phyloP scores from a whole-genome alignment of 2,329 filamentous ascomycete genomes.

The Penicillium sp. region DNA sequence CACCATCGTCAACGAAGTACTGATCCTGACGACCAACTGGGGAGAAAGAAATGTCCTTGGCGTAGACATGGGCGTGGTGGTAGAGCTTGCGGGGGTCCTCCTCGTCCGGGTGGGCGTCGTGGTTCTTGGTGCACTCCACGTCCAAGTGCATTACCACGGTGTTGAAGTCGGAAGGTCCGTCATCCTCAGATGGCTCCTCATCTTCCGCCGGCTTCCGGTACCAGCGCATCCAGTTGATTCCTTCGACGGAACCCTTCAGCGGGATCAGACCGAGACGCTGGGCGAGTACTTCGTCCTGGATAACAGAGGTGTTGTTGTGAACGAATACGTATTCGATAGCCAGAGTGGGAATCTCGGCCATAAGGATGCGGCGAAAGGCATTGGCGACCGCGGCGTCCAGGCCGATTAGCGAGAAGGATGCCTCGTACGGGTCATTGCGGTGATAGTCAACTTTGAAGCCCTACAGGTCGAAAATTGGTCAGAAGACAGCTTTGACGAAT shows the following conservation, averaged over 20 bases:
- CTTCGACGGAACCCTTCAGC: conserved; percentile 76
- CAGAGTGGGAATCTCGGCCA: conserved; percentile 90
- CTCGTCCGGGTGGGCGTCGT: conserved; percentile 71
- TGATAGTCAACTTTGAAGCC: conserved; percentile 80
- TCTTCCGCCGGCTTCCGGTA: conserved; percentile 73
- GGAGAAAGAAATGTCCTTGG: conserved; percentile 74
- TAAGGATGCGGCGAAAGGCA: conserved; percentile 93
- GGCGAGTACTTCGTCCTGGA: conserved; percentile 95
- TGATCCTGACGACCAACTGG: conserved; percentile 74
- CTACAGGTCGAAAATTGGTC: conserved; percentile 36
- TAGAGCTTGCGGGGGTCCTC: conserved; percentile 84
- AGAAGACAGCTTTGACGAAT: neutral
- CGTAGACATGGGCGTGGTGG: conserved; percentile 82
- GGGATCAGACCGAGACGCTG: conserved; percentile 90
- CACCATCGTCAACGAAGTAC: conserved; percentile 68
- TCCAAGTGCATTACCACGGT: conserved; percentile 79
- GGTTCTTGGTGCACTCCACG: conserved; percentile 79
- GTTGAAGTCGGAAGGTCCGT: conserved; percentile 74
- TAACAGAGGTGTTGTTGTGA: conserved; percentile 94
- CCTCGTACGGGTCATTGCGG: conserved; percentile 74
- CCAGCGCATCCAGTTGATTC: conserved; percentile 81
- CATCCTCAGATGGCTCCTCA: conserved; percentile 54
- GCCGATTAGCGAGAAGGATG: conserved; percentile 88
- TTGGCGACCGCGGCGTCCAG: conserved; percentile 93
- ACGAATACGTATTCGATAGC: conserved; percentile 94